Percentiles rank a stretch among this genome's conserved stretches.
These are phyloP conservation scores for Pseudogymnoascus sp. DNA, from an alignment of 2,329 filamentous ascomycete species.

Conservation along the genomic window DNA sequence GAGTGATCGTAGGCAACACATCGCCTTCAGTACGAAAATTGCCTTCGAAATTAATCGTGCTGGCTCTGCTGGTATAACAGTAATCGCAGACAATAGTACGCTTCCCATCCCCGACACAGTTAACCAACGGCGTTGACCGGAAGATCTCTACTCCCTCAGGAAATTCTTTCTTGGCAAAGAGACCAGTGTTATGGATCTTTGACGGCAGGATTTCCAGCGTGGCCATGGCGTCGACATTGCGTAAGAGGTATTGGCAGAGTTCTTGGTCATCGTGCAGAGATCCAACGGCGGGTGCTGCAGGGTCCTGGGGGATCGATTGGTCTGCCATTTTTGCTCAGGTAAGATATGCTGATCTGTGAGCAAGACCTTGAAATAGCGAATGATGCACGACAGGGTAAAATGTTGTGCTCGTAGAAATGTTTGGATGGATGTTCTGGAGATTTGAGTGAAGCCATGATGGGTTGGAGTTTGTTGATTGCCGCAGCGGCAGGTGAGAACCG, in stretches of 20 bases:
- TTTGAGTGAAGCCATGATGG: neutral
- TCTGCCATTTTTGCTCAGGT: neutral
- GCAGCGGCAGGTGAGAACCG: neutral
- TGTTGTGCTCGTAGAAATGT: neutral
- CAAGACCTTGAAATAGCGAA: neutral
- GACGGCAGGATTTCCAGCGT: neutral
- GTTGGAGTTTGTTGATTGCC: neutral
- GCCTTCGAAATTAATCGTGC: neutral
- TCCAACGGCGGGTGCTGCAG: too few species aligned
- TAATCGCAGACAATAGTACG: neutral
- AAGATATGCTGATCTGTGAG: neutral
- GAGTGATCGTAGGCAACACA: neutral
- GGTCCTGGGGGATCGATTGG: neutral
- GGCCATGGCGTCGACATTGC: neutral
- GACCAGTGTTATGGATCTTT: neutral
- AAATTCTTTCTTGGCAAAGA: neutral
- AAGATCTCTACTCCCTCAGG: neutral
- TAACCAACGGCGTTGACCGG: neutral
- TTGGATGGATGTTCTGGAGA: neutral
- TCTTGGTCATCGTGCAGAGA: neutral
- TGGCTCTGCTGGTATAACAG: neutral
- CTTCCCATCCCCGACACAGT: neutral
- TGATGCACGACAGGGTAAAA: neutral
- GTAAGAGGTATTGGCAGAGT: neutral
- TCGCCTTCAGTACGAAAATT: too few species aligned